Conservation (phyloP, 2,329 filamentous ascomycete genomes). For the Rhynchosporium secalis region DNA sequence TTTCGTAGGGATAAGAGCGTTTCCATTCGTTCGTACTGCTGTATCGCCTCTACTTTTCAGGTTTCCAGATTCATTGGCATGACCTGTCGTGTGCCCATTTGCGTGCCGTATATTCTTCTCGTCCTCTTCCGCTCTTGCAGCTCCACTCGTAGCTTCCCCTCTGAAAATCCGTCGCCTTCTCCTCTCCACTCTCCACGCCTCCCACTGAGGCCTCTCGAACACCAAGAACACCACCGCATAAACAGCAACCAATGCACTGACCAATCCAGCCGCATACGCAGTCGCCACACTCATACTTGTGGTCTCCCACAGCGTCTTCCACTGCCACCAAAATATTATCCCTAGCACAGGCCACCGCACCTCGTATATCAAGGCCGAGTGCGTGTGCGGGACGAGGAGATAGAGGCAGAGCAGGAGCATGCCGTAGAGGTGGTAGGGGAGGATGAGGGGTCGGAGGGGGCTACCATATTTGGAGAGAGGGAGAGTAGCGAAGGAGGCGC, state of each 20-base stretch:
- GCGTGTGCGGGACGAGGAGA: conserved; percentile 55
- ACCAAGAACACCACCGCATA: conserved; percentile 52
- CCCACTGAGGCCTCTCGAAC: conserved; percentile 56
- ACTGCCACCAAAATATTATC: conserved; percentile 47
- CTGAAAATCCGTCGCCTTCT: conserved; percentile 9
- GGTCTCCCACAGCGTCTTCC: conserved; percentile 44
- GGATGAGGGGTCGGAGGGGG: conserved; percentile 48
- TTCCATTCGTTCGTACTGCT: conserved; percentile 2
- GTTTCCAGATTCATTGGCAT: not conserved
- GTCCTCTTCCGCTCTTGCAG: not conserved
- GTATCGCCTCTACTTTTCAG: conserved; percentile 9
- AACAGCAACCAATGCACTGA: conserved; percentile 52
- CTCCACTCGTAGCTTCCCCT: not conserved
- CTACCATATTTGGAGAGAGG: conserved; percentile 41
- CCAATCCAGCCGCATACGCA: conserved; percentile 53
- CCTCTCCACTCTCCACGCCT: conserved; percentile 50
- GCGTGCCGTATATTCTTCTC: conserved; percentile 15
- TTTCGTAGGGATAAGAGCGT: not conserved
- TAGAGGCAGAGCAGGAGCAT: conserved; percentile 53
- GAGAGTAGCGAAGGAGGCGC: conserved; percentile 42
- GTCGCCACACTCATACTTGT: conserved; percentile 54
- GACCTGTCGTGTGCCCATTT: conserved; percentile 23
- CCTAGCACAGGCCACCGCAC: conserved; percentile 52
- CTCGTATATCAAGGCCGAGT: conserved; percentile 51
- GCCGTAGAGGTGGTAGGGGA: conserved; percentile 53